Evolutionary conservation across 73 alveolate genomes (phyloP), one percentile per base, ranked within the genome.

Genomic region (Durusdinium trenchii): DNA sequence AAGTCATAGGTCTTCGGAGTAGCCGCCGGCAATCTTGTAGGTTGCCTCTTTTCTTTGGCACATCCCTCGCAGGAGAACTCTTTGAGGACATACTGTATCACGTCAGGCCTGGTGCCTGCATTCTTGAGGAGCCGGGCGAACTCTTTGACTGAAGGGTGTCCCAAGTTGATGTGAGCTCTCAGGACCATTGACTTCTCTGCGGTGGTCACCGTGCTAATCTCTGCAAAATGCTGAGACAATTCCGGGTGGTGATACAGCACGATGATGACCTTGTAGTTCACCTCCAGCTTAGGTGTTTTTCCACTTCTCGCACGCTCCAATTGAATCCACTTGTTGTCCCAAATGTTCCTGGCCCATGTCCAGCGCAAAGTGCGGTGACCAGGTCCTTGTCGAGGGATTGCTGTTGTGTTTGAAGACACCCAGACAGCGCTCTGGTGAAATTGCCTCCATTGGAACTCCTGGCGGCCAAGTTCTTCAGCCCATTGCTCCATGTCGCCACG

Each of bases 321-420:
- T n/a, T n/a, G n/a, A n/a, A n/a, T 6, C 83, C 83, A 71, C 38
- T 71, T 71, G 83, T 38, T 38, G 38, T 71, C 83, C 83, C 83
- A 71, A 9, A 48, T 45, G 38, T 71, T 71, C 50, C 3, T 28
- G 35, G 38, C 83, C 83, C 83, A 71, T 71, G 83, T 71, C 83
- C 48, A 71, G 26, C 46, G 45, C 83, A 28, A 71, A 23, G 50
- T 71, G 35, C 83, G 3, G 26, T 71, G 83, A 5, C 83, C 48
- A 3, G 83, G 83, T 71, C 83, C 83, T 35, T 14, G 12, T 3
- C 26, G 46, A 35, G 83, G 83, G 26, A 71, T 4, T 23, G 28
- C 12, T 5, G 28, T 28, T 5, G 83, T 45, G 26, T 28, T 71
- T 35, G 50, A 26, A 40, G 32, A 35, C 16, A 62, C 76, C 16